Base-by-base conservation (phyloP, 2,329 filamentous ascomycete genomes). In the Trichoderma sp. region DNA sequence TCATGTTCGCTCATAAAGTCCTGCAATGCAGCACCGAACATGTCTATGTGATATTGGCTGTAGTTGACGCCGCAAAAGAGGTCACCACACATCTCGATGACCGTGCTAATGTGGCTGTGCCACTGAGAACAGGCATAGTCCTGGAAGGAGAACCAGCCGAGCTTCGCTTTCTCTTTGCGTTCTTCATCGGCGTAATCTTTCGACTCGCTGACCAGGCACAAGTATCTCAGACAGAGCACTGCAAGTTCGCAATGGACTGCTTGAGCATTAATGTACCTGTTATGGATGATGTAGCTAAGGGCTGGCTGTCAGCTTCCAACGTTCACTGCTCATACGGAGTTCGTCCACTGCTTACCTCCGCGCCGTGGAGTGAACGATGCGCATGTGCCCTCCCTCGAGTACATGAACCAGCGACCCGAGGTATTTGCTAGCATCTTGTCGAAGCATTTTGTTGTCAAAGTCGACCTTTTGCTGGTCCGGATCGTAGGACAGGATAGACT, bases 61-160 rank as follows among this genome's bases (percentile, higher is more conserved):
- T 28, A 28, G 5, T 7, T 7, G 5, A 7, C 7, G 28, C 7
- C 28, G 28, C 7, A 28, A 7, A 28, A 28, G 28, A 28, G 28
- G 5, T 28, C 28, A 5, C 24, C 9, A 3, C 58, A 61, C 7
- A 26, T 3, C 3, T 1, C 10, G 4, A 61, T 61, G 7, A 52
- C 58, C 1, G 58, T 61, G 21, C 17, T 26, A 1, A 61, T 10
- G 21, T 61, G 58, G 6, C 58, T 51, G 39, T 61, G 58, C 58
- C 58, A 61, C 19, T 61, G 58, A 4, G 58, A 61, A 43, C 58
- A 61, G 14, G 58, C 58, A 12, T 61, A 61, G 21, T 61, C 58
- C 14, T 61, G 58, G 17, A 61, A 61, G 6, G 58, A 50, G 4
- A 61, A 61, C 58, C 58, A 61, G 24, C 58, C 58, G 3, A 41